Percentiles rank a stretch among this genome's conserved stretches.
phyloP scores from a whole-genome alignment of 495 filamentous ascomycete species.

The Xylaria telfairii region DNA sequence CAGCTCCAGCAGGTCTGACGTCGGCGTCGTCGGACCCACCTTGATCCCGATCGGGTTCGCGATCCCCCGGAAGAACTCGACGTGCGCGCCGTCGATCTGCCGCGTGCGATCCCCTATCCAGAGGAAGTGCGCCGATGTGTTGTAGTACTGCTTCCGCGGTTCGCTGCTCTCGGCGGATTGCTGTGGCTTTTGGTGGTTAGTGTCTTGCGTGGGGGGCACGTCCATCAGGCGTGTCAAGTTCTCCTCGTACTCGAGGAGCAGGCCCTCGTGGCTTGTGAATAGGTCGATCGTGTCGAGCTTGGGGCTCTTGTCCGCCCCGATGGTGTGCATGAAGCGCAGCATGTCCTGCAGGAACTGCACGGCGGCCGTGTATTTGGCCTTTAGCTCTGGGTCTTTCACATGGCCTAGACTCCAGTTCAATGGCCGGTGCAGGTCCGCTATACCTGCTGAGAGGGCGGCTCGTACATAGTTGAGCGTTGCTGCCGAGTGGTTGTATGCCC shows the following conservation, averaged over 20 bases:
- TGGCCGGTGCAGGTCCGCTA: constrained; percentile 91
- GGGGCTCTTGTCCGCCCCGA: constrained; percentile 85
- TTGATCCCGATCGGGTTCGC: constrained; percentile 96
- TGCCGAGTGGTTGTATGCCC: constrained; percentile 94
- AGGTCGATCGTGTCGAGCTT: constrained; percentile 93
- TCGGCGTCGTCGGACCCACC: constrained; percentile 83
- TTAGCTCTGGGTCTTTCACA: constrained; percentile 80
- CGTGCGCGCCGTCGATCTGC: constrained; percentile 87
- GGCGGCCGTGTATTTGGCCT: constrained; percentile 81
- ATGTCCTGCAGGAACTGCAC: constrained; percentile 88
- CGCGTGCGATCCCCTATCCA: constrained; percentile 98
- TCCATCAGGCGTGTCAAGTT: constrained; percentile 76
- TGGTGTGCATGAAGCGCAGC: constrained; percentile 91
- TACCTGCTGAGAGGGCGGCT: constrained; percentile 80
- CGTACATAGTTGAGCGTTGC: constrained; percentile 92
- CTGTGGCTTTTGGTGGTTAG: neutral
- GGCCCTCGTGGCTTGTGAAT: constrained; percentile 92
- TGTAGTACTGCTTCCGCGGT: constrained; percentile 65
- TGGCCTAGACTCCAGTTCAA: constrained; percentile 97
- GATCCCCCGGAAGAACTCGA: constrained; percentile 97
- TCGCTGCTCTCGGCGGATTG: constrained; percentile 4
- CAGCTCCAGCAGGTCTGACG: constrained; percentile 73
- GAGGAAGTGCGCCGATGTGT: constrained; percentile 95
- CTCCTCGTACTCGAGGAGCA: constrained; percentile 95
- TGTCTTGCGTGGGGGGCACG: constrained; percentile 55